Conservation (phyloP, 495 filamentous ascomycete genomes). For the Trichoderma erinaceum region DNA sequence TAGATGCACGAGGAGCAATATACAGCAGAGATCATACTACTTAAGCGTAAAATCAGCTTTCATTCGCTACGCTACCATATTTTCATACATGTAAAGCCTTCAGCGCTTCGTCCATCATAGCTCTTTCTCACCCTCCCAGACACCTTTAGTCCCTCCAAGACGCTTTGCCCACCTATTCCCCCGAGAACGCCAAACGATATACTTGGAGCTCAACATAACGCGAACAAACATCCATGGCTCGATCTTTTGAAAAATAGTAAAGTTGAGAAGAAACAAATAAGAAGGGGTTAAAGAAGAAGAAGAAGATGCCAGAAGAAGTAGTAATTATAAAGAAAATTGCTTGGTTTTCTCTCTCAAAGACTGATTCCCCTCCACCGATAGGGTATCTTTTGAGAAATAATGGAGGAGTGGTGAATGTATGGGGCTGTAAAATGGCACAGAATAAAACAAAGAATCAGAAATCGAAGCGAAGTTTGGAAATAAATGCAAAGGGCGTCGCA, state of each 20-base stretch:
- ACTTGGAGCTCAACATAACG: constrained; percentile 10
- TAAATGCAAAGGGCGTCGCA: not conserved
- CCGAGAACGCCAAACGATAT: constrained; percentile 12
- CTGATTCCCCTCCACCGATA: constrained; percentile 11
- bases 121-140: not conserved
- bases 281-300: not conserved
- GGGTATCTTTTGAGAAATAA: constrained; percentile 10
- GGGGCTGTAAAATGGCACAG: not conserved
- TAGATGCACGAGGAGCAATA: not conserved
- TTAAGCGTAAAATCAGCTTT: constrained; percentile 5
- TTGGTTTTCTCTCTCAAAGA: constrained; percentile 11
- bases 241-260: too few relatives aligned
- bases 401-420: constrained; percentile 10
- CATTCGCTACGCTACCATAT: constrained; percentile 12
- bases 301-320: not conserved
- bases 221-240: not conserved
- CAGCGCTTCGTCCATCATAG: not conserved
- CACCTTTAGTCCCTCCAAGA: not conserved
- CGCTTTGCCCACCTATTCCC: constrained; percentile 7
- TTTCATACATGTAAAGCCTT: constrained; percentile 8
- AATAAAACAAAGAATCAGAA: not conserved
- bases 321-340: not conserved
- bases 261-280: not conserved
- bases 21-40: not conserved
- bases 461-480: not conserved